A percentile compares a stretch with the other conserved stretches of the same genome.
Evolutionary conservation across 441 rosid genomes (phyloP).

Genomic region (Syzygium malaccense): DNA sequence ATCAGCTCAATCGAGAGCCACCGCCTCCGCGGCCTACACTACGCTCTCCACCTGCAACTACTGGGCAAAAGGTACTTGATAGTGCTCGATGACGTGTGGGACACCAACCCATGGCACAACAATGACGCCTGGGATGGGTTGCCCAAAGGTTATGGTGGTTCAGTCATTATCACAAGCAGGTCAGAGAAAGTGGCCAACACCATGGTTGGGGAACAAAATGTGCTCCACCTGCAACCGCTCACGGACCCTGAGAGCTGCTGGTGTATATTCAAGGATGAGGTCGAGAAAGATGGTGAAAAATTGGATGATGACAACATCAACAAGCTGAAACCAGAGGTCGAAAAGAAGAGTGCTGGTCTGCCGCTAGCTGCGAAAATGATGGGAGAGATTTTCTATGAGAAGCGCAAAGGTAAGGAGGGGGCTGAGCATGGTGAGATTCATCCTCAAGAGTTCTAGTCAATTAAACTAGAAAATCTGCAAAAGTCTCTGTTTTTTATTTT

Average conservation of each 20-base stretch:
- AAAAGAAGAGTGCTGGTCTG: constrained; percentile 36
- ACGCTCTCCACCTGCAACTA: neutral
- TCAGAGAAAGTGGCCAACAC: constrained; percentile 12
- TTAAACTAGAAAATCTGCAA: neutral
- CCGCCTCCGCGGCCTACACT: neutral
- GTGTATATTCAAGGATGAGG: constrained; percentile 23
- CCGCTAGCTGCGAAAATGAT: constrained; percentile 23
- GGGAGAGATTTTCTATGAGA: neutral
- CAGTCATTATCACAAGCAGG: constrained; percentile 33
- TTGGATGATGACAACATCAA: neutral
- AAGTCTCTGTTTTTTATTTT: neutral
- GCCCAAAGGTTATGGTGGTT: constrained; percentile 30
- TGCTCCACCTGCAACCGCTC: constrained; percentile 25
- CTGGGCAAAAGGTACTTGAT: neutral
- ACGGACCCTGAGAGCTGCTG: constrained; percentile 24
- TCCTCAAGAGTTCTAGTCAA: neutral
- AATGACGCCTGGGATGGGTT: neutral
- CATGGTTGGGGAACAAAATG: constrained; percentile 22
- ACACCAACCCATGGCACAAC: neutral
- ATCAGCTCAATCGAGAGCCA: neutral
- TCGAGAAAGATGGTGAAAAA: neutral
- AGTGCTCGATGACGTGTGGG: neutral
- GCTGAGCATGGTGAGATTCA: neutral
- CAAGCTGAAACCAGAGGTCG: constrained; percentile 14
- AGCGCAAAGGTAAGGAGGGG: neutral